phyloP scores from a whole-genome alignment of 2,329 filamentous ascomycete genomes.

The Didymella sp. region DNA sequence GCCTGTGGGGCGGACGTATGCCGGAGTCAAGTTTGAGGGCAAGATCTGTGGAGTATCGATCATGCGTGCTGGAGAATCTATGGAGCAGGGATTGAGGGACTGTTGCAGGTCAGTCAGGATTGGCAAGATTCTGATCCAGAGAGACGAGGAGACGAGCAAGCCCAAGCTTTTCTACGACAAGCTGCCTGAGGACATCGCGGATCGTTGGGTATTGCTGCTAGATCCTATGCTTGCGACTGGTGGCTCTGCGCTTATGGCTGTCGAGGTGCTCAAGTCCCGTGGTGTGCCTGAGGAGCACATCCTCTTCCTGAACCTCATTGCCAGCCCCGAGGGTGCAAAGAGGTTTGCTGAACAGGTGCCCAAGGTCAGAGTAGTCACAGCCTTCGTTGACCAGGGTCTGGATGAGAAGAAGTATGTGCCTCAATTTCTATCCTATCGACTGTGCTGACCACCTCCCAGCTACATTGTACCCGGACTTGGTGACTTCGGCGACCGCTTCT shows the following conservation, averaged over 20 bases:
- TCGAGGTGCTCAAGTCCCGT: constrained; percentile 86
- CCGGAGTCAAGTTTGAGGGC: constrained; percentile 92
- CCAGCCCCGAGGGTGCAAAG: constrained; percentile 90
- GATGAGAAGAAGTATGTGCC: constrained; percentile 90
- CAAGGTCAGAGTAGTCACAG: constrained; percentile 87
- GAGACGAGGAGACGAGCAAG: constrained; percentile 91
- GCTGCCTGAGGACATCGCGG: constrained; percentile 88
- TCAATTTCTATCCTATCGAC: neutral
- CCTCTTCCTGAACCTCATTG: constrained; percentile 94
- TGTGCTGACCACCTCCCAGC: constrained; percentile 58
- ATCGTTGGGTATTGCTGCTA: constrained; percentile 89
- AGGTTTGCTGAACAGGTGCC: constrained; percentile 91
- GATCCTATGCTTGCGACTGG: constrained; percentile 99
- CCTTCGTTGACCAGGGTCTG: constrained; percentile 94
- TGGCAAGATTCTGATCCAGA: constrained; percentile 96
- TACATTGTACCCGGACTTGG: constrained; percentile 95
- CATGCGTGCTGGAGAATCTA: constrained; percentile 96
- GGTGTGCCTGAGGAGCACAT: constrained; percentile 96
- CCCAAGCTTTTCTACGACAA: constrained; percentile 98
- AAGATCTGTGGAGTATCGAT: constrained; percentile 99
- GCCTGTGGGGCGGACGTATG: constrained; percentile 85
- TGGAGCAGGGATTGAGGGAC: constrained; percentile 96
- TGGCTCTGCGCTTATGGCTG: constrained; percentile 95
- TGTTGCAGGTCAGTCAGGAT: constrained; percentile 98
- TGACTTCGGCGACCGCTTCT: constrained; percentile 95